Evolutionary conservation across 306 rosid species (phyloP), one percentile per base, ranked within the genome.

Genomic region (Cucurbita moschata): DNA sequence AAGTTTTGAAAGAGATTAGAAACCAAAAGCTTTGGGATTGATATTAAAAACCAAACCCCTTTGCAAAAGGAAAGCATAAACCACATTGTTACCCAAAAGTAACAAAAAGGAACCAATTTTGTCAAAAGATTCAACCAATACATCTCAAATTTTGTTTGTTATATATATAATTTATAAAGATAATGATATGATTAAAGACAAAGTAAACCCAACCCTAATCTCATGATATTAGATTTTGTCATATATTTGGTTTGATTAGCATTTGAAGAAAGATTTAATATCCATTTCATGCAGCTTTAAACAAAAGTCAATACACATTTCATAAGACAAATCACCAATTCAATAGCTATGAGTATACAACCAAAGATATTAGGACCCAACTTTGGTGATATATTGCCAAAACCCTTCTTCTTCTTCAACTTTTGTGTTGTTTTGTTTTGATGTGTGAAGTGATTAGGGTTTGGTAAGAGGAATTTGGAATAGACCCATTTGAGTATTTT

Each of bases 401-500:
- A 63, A n/a, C 44, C 53, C 16, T 66, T 18, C 38, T 3, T 30
- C 35, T 8, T 60, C 43, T 30, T 30, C 35, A 60, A 60, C 66
- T 62, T 26, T 26, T 26, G 26, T 26, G 26, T 26, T 26, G 26
- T 26, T 23, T 23, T 23, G 26, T 1, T 26, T 26, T 26, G 26
- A 26, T 26, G 26, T 26, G 26, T 26, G 9, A 35, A 26, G n/a
- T 4, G 14, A 11, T 59, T 59, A 59, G 65, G 40, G 37, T 3
- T 38, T 65, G 43, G 18, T 62, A 59, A 59, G 42, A 59, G 65
- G 68, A 76, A 83, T 71, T 53, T 79, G 81, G 82, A 80, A 87
- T 84, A 74, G 80, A 79, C 70, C 77, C 80, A 87, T 83, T 87
- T 30, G 89, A 86, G 82, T 81, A 81, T 66, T 81, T 79, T 30